Conservation (phyloP, 371 early-diverging fungal genomes). For the Saksenaea vasiformis region DNA sequence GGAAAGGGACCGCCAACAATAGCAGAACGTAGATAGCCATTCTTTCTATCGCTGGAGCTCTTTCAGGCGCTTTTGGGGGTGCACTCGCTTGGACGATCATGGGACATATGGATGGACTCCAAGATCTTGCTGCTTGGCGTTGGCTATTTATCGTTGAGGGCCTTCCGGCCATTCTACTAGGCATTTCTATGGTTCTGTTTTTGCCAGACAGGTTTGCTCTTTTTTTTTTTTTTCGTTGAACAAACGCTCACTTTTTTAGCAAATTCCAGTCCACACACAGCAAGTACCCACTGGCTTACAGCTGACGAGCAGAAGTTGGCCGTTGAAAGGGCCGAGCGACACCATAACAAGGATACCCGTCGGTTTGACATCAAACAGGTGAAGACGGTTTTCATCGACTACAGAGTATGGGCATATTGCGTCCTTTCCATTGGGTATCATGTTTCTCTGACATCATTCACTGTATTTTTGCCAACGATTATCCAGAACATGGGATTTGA, state of each 20-base stretch:
- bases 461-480: conserved; percentile 21
- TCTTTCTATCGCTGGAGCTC: conserved; percentile 17
- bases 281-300: conserved; percentile 7
- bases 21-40: conserved; percentile 9
- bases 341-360: neutral
- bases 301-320: conserved; percentile 17
- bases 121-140: conserved; percentile 19
- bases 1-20: no score
- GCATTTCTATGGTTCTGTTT: conserved; percentile 20
- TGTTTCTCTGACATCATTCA: conserved; percentile 13
- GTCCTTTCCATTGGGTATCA: conserved; percentile 5
- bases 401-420: conserved; percentile 6
- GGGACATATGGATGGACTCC: conserved; percentile 11
- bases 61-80: conserved; percentile 31
- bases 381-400: conserved; percentile 10
- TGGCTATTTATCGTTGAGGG: conserved; percentile 52
- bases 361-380: conserved; percentile 9
- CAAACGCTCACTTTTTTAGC: no score
- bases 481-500: conserved; percentile 15
- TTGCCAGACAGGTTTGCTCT: conserved; percentile 16
- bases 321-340: conserved; percentile 2
- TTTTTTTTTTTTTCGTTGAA: no score
- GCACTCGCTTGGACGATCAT: conserved; percentile 15
- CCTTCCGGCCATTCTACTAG: conserved; percentile 40
- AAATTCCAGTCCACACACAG: conserved; percentile 11